phyloP scores from a whole-genome alignment of 225 moss, liverwort and hornwort species.

The Climacium dendroides region DNA sequence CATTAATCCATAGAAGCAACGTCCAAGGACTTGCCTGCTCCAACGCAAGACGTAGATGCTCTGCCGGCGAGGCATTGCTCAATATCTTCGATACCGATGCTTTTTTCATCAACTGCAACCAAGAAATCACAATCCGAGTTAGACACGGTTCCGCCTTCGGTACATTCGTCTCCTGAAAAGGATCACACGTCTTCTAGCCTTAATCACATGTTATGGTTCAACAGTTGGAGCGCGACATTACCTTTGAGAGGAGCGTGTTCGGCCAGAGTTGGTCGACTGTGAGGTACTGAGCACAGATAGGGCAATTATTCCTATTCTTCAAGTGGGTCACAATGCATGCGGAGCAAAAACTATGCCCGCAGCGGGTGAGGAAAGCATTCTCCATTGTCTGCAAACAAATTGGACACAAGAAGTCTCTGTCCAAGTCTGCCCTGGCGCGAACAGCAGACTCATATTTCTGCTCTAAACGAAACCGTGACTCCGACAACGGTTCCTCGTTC shows the following conservation, averaged over 20 bases:
- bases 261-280: constrained; percentile 56
- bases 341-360: constrained; percentile 91
- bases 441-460: constrained; percentile 28
- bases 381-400: constrained; percentile 86
- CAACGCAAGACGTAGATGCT: constrained; percentile 61
- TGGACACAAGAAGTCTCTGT: constrained; percentile 81
- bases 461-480: not conserved
- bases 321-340: constrained; percentile 73
- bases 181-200: not conserved
- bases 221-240: not conserved
- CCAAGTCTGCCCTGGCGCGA: constrained; percentile 37
- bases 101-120: constrained; percentile 68
- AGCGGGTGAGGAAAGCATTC: constrained; percentile 66
- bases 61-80: constrained; percentile 62
- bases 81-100: constrained; percentile 45
- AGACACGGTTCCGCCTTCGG: not conserved
- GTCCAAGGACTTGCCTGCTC: constrained; percentile 37
- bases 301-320: constrained; percentile 59
- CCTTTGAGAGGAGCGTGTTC: constrained; percentile 75
- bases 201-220: not conserved
- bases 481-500: constrained; percentile 25
- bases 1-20: not conserved
- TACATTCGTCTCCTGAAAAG: not conserved
- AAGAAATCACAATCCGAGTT: not conserved
- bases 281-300: constrained; percentile 66